A percentile compares a stretch with the other conserved stretches of the same genome.
Evolutionary conservation across 805 yeast species (phyloP).

Genomic region (Torulaspora delbrueckii): DNA sequence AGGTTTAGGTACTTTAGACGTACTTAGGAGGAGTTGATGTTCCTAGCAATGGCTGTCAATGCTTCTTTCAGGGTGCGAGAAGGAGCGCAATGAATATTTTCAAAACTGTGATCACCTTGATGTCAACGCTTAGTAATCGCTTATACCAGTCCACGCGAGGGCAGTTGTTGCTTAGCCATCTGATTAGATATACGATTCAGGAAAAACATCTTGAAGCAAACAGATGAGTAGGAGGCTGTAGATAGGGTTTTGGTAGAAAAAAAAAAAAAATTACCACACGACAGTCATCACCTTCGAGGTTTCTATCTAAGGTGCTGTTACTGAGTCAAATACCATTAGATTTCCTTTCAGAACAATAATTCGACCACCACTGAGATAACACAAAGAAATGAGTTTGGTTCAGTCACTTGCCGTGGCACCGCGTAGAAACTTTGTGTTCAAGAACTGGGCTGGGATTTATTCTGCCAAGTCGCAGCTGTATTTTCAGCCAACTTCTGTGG

Average conservation of each 20-base stretch:
- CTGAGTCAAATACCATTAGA: too few relatives aligned
- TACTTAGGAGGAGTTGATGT: too few relatives aligned
- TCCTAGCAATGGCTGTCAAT: too few relatives aligned
- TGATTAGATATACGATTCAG: neutral
- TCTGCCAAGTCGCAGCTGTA: slow-evolving; percentile 67
- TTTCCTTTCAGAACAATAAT: too few relatives aligned
- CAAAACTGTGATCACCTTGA: neutral
- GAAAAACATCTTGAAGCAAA: neutral
- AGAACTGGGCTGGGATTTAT: slow-evolving; percentile 87
- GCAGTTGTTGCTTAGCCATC: neutral
- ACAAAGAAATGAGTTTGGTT: slow-evolving; percentile 3
- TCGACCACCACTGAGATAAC: neutral
- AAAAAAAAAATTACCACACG: neutral
- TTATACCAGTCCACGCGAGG: neutral
- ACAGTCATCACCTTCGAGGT: neutral
- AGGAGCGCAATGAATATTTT: neutral
- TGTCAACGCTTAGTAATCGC: neutral
- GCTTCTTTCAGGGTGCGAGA: neutral
- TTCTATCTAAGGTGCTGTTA: neutral
- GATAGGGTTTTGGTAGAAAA: neutral
- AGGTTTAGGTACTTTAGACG: neutral
- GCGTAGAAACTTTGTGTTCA: slow-evolving; percentile 36
- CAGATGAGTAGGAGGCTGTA: neutral
- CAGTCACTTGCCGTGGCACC: slow-evolving; percentile 13
- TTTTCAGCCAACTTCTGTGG: slow-evolving; percentile 69